These are phyloP conservation scores for Salicornia ramosissima DNA, from an alignment of 148 eudicot genomes.

Conservation along the genomic window DNA sequence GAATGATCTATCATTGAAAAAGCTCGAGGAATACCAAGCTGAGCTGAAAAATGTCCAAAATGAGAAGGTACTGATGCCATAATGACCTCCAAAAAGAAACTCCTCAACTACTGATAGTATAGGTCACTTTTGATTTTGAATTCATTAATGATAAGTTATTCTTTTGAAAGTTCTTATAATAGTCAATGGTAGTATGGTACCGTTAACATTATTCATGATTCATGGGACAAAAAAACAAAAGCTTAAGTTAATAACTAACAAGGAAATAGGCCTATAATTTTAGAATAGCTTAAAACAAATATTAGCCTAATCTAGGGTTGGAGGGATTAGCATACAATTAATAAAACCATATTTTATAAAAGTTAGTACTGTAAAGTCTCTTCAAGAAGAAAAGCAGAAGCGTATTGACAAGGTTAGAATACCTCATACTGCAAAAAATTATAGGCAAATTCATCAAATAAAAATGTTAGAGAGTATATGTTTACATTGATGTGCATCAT, in stretches of 20 bases:
- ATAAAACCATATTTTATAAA: not conserved
- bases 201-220: not conserved
- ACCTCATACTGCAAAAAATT: not conserved
- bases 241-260: too few species aligned
- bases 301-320: not conserved
- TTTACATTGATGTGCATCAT: conserved; percentile 12
- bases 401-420: conserved; percentile 66
- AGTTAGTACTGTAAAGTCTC: conserved; percentile 49
- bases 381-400: conserved; percentile 65
- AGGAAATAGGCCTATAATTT: not conserved
- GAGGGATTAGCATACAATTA: not conserved
- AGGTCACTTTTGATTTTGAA: not conserved
- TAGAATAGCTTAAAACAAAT: not conserved
- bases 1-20: conserved; percentile 83
- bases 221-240: too few species aligned
- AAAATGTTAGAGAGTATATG: conserved; percentile 7
- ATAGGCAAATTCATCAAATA: not conserved
- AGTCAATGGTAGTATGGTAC: not conserved
- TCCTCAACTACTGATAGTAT: too few species aligned
- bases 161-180: not conserved
- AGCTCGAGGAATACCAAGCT: conserved; percentile 79
- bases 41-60: conserved; percentile 76
- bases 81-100: too few species aligned
- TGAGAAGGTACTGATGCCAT: conserved; percentile 69
- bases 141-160: not conserved